Conservation (phyloP, 2,329 filamentous ascomycete species). For the Fusarium tanahbumbuense region DNA sequence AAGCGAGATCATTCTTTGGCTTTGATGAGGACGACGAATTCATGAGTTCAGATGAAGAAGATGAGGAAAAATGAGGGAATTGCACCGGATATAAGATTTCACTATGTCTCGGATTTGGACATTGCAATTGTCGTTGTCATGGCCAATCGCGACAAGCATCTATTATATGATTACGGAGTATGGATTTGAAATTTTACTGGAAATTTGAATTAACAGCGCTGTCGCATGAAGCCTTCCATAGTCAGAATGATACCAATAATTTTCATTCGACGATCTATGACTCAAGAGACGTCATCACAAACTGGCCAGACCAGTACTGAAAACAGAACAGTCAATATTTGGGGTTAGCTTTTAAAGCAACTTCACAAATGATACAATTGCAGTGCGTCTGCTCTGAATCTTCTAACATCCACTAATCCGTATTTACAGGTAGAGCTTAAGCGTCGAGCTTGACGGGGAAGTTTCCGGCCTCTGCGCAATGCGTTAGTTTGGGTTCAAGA, state of each 20-base stretch:
- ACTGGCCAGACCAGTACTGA: constrained; percentile 14
- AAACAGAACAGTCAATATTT: constrained; percentile 41
- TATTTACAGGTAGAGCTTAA: constrained; percentile 54
- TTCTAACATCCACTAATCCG: constrained; percentile 47
- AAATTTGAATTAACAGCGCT: constrained; percentile 34
- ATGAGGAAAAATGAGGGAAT: constrained; percentile 45
- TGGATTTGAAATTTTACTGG: constrained; percentile 29
- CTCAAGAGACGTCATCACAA: constrained; percentile 30
- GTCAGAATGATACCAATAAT: constrained; percentile 39
- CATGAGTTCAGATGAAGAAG: constrained; percentile 74
- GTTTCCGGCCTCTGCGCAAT: constrained; percentile 70
- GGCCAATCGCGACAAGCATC: constrained; percentile 37
- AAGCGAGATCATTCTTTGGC: constrained; percentile 71
- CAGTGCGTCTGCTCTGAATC: constrained; percentile 49
- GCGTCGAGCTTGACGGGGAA: constrained; percentile 75
- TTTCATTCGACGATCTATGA: constrained; percentile 19
- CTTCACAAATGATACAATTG: constrained; percentile 54
- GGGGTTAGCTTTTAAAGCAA: constrained; percentile 45
- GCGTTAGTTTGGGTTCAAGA: constrained; percentile 45
- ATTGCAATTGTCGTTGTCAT: neutral
- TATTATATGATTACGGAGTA: constrained; percentile 43
- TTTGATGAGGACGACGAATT: constrained; percentile 85
- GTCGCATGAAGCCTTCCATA: constrained; percentile 22
- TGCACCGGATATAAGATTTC: neutral
- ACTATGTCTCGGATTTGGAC: neutral